Percentiles rank a stretch among this genome's conserved stretches.
Evolutionary conservation across 345 rosid species (phyloP).

Genomic region (Nasturtium officinale): DNA sequence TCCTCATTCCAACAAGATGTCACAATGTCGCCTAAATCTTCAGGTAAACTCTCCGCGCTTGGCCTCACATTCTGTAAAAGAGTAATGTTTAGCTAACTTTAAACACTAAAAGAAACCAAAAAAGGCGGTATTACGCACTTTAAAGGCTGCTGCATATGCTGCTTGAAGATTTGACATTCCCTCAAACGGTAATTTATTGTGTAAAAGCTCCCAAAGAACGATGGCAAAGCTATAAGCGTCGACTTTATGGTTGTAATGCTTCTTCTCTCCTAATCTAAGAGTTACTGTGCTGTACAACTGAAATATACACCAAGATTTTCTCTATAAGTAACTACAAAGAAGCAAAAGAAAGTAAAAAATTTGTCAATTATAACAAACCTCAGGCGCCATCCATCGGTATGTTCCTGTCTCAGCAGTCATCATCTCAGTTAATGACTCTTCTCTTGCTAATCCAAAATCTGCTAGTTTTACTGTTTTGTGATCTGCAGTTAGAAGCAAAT

Average conservation of each 20-base stretch:
- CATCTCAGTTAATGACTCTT: conserved; percentile 97
- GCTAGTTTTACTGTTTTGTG: conserved; percentile 86
- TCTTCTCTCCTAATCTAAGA: conserved; percentile 85
- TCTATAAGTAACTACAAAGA: background rate
- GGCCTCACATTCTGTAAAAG: conserved; percentile 80
- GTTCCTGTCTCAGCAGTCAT: conserved; percentile 99
- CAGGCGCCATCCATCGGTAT: conserved; percentile 97
- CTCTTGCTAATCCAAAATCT: conserved; percentile 94
- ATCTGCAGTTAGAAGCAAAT: conserved; percentile 89
- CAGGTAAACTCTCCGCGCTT: conserved; percentile 79
- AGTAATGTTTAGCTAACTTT: background rate
- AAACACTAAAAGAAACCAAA: background rate
- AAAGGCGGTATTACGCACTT: conserved; percentile 46
- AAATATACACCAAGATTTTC: conserved; percentile 27
- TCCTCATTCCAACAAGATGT: conserved; percentile 96
- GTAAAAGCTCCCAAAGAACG: conserved; percentile 96
- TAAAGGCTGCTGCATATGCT: conserved; percentile 95
- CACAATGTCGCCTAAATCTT: conserved; percentile 71
- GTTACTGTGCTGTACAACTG: conserved; percentile 97
- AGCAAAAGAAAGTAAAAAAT: background rate
- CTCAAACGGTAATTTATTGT: conserved; percentile 89
- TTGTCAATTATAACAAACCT: conserved; percentile 48
- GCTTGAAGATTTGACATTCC: conserved; percentile 99
- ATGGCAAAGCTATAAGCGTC: conserved; percentile 97
- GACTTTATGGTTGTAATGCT: conserved; percentile 95